Evolutionary conservation across 2,329 filamentous ascomycete genomes (phyloP), one percentile per base, ranked within the genome.

Genomic region (Ophiocordyceps camponoti-floridani): DNA sequence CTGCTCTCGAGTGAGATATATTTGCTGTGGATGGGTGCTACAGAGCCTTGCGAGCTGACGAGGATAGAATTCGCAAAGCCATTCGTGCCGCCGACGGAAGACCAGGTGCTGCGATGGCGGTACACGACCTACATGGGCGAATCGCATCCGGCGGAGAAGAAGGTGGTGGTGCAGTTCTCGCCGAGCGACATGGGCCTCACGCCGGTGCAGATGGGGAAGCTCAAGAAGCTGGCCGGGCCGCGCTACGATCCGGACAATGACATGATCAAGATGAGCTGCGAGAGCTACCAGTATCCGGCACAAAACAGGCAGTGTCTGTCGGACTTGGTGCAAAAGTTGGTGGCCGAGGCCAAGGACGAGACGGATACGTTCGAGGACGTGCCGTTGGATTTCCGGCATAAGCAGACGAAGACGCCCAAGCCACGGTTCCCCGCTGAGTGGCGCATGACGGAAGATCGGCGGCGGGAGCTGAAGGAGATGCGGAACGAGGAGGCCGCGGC

Each of bases 101-200:
- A 77, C 41, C 72, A 84, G 53, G 77, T 86, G 41, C 76, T 98
- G 47, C 82, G 89, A 55, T 98, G 95, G 77, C 82, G 91, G 55
- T 95, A 94, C 69, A 98, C 91, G 14, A 88, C 82, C 35, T 96
- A 96, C 66, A 82, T 98, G 73, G 89, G 89, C 55, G 91, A 96
- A 64, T 69, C 75, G 46, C 93, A 98, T 65, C 89, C 91, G 0
- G 86, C 89, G 3, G 79, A 87, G 63, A 80, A 79, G 58, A 98
- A 98, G 69, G 88, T 98, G 18, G 88, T 96, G 12, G 78, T 96
- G 45, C 84, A 95, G 59, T 94, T 96, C 64, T 77, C 72, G 50
- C 80, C 83, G 14, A 63, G 64, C 46, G 86, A 94, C 63, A 66
- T 95, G 48, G 66, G 72, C 48, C 72, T 94, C 45, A 78, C 73